Conservation (phyloP, 179 eudicot species). For the Corrigiola litoralis region DNA sequence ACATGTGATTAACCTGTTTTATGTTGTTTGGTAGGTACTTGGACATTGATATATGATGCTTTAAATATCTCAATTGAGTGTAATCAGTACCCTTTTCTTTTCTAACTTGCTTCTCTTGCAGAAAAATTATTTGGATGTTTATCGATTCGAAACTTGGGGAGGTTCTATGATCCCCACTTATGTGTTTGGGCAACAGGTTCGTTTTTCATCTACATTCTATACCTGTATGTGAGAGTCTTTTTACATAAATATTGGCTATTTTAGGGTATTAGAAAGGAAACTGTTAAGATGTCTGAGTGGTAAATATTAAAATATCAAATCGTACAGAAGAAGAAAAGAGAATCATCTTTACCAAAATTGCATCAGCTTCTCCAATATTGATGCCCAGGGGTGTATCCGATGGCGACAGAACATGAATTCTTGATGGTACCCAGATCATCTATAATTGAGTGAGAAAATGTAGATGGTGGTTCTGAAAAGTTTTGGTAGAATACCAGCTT, state of each 20-base stretch:
- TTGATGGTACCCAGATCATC: no score
- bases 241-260: neutral
- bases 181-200: conserved; percentile 80
- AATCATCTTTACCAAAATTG: neutral
- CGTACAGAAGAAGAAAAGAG: neutral
- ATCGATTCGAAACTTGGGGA: conserved; percentile 88
- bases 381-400: no score
- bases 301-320: no score
- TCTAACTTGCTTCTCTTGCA: conserved; percentile 26
- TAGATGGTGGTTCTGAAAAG: neutral
- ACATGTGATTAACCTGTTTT: no score
- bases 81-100: neutral
- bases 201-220: conserved; percentile 8
- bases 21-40: neutral
- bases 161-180: conserved; percentile 82
- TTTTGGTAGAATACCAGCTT: neutral
- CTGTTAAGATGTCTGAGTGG: neutral
- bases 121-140: conserved; percentile 93
- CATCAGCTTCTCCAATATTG: neutral
- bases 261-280: neutral
- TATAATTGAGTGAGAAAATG: no score
- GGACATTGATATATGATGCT: conserved; percentile 3
- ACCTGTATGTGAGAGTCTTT: neutral
- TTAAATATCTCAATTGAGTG: neutral
- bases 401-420: no score